Base-by-base conservation (phyloP, 306 rosid genomes). In the Begonia peltatifolia region DNA sequence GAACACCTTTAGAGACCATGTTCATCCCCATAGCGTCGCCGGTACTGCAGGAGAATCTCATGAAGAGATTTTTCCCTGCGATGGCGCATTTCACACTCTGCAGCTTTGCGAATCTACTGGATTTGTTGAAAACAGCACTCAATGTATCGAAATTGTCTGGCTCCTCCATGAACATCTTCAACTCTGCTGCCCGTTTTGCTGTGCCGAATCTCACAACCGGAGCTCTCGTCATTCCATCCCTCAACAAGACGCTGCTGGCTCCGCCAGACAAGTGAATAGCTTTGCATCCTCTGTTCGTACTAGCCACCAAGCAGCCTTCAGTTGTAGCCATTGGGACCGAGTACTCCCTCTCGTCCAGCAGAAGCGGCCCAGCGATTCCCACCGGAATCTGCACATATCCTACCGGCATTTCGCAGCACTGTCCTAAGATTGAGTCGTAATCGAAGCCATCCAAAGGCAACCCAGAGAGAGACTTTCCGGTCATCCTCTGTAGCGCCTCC, bases 1-100 rank as follows among this genome's bases (percentile, higher is more conserved):
- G 95, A 0, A 89, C 97, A 0, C 95, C 95, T 68, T 89, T 89
- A 0, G 97, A 89, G 9, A 89, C 81, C 97, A 89, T 89, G 73
- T 89, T 89, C 97, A 89, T 89, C 17, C 97, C 97, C 97, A 89
- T 89, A 10, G 97, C 97, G 20, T 89, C 97, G 6, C 95, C 97
- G 0, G 97, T 89, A 63, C 79, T 66, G 71, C 94, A 89, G 12
- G 63, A 43, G 71, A 89, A 89, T 63, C 97, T 83, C 52, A 71
- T 71, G 59, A 78, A 85, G 12, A 85, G 61, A 54, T 85, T 89
- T 75, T 78, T 89, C 12, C 97, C 97, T 8, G 93, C 95, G 2
- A 89, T 11, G 0, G 74, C 53, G 36, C 80, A 66, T 49, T 85
- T 77, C 4, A 89, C 68, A 9, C 9, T 63, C 54, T 89, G 95